These are phyloP conservation scores for Penicillium turbatum DNA, from an alignment of 495 filamentous ascomycete genomes.

Conservation along the genomic window DNA sequence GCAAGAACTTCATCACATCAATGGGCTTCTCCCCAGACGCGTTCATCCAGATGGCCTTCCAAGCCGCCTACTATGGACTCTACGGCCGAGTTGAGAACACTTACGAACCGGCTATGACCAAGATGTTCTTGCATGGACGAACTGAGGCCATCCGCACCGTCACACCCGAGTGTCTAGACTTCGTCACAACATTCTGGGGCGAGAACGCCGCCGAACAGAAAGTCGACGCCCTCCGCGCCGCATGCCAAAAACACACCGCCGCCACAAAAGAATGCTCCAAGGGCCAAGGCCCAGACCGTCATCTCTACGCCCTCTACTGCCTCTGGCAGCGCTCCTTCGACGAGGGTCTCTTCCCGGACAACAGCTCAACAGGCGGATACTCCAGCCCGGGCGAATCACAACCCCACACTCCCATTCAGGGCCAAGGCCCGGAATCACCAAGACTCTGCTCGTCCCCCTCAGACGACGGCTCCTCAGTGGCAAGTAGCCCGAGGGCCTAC, in stretches of 20 bases:
- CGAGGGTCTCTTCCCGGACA: conserved; percentile 57
- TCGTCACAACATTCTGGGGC: conserved; percentile 91
- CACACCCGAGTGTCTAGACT: conserved; percentile 73
- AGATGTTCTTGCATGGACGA: conserved; percentile 84
- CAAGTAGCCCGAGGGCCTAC: conserved; percentile 28
- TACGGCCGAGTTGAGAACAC: conserved; percentile 92
- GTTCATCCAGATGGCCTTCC: conserved; percentile 98
- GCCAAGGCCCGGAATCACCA: conserved; percentile 47
- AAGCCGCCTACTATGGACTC: conserved; percentile 96
- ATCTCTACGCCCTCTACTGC: conserved; percentile 90
- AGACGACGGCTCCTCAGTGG: conserved; percentile 39
- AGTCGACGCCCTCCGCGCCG: conserved; percentile 76
- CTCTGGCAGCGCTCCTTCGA: conserved; percentile 91
- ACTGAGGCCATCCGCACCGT: conserved; percentile 92
- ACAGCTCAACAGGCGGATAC: conserved; percentile 53
- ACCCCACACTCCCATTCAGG: neutral
- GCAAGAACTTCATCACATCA: conserved; percentile 96
- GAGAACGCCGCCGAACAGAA: conserved; percentile 80
- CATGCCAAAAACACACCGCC: conserved; percentile 74
- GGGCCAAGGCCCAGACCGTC: conserved; percentile 86
- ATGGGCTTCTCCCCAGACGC: conserved; percentile 97
- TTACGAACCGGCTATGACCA: conserved; percentile 98
- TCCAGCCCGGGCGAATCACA: conserved; percentile 45
- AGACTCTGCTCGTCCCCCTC: conserved; percentile 39
- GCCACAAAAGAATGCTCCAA: conserved; percentile 86